Evolutionary conservation across 306 rosid genomes (phyloP).

Genomic region (Vigna radiata): DNA sequence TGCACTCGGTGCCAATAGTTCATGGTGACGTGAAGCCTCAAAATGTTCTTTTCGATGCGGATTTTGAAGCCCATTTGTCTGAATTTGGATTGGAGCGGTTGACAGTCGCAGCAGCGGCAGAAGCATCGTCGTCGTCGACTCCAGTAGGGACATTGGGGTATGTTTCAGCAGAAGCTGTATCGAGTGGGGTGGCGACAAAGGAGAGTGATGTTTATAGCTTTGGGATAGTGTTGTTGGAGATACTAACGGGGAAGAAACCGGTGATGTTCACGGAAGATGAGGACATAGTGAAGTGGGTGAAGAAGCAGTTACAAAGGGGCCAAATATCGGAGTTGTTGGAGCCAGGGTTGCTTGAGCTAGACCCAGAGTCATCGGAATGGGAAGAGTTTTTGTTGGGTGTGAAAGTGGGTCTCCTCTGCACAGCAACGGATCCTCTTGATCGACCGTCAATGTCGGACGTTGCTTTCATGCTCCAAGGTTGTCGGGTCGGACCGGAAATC

Average conservation of each 20-base stretch:
- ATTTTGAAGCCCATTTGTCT: conserved; percentile 85
- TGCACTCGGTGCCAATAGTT: conserved; percentile 69
- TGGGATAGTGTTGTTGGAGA: conserved; percentile 84
- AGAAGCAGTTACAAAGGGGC: conserved; percentile 73
- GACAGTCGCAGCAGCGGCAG: conserved; percentile 56
- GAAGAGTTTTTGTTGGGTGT: conserved; percentile 88
- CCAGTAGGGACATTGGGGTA: conserved; percentile 77
- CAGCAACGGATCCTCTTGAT: conserved; percentile 88
- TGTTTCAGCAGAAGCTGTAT: conserved; percentile 72
- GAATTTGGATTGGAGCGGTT: conserved; percentile 80
- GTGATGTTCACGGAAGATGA: conserved; percentile 82
- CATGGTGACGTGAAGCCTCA: conserved; percentile 87
- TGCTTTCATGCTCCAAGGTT: conserved; percentile 95
- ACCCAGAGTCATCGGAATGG: conserved; percentile 89
- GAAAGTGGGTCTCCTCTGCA: conserved; percentile 79
- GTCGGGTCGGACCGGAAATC: conserved; percentile 81
- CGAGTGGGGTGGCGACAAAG: conserved; percentile 65
- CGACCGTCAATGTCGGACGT: conserved; percentile 79
- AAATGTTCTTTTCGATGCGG: conserved; percentile 83
- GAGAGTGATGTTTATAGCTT: conserved; percentile 85
- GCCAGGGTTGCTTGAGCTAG: conserved; percentile 84
- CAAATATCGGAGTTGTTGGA: conserved; percentile 72
- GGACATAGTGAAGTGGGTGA: conserved; percentile 91
- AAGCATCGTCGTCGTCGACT: conserved; percentile 61
- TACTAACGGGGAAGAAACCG: conserved; percentile 76